Conservation (phyloP, 23 red algal genomes). For the Gracilaria gracilis region DNA sequence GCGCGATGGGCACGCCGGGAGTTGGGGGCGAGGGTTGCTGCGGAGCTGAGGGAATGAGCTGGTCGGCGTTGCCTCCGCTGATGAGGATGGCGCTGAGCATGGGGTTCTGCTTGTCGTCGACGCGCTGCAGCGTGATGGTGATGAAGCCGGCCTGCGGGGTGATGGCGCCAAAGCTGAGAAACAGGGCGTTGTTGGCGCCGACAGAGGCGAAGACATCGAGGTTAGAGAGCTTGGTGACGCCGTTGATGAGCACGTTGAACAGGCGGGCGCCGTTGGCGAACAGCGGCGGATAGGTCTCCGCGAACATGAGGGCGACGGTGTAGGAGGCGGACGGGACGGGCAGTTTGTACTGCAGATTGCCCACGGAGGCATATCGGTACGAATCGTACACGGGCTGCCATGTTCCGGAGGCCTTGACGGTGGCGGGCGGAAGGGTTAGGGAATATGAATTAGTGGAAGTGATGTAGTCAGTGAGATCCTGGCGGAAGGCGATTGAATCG, state of each 20-base stretch:
- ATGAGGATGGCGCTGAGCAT: constrained; percentile 60
- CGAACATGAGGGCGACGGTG: constrained; percentile 54
- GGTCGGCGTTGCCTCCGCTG: constrained; percentile 16
- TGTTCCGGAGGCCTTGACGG: constrained; percentile 40
- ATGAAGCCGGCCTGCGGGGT: constrained; percentile 37
- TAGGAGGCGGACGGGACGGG: constrained; percentile 58
- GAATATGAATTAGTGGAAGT: constrained; percentile 7
- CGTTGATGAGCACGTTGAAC: constrained; percentile 63
- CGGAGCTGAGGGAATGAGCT: background rate
- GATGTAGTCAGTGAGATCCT: constrained; percentile 51
- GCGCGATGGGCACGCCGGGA: background rate
- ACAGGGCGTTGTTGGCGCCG: constrained; percentile 51
- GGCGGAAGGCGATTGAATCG: constrained; percentile 29
- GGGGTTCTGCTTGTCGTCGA: constrained; percentile 57
- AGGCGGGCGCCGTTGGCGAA: constrained; percentile 11
- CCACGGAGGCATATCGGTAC: constrained; percentile 40
- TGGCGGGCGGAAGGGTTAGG: constrained; percentile 3
- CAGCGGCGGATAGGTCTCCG: constrained; percentile 51
- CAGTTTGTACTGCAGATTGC: constrained; percentile 64
- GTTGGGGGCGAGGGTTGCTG: background rate
- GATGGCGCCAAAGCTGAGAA: constrained; percentile 37
- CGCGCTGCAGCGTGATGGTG: constrained; percentile 43
- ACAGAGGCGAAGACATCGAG: constrained; percentile 52
- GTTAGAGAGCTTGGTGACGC: constrained; percentile 2
- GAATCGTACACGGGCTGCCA: constrained; percentile 58